Percentiles rank a stretch among this genome's conserved stretches.
Conservation (phyloP, 768 basidiomycete genomes). For the Lyophyllum decastes region DNA sequence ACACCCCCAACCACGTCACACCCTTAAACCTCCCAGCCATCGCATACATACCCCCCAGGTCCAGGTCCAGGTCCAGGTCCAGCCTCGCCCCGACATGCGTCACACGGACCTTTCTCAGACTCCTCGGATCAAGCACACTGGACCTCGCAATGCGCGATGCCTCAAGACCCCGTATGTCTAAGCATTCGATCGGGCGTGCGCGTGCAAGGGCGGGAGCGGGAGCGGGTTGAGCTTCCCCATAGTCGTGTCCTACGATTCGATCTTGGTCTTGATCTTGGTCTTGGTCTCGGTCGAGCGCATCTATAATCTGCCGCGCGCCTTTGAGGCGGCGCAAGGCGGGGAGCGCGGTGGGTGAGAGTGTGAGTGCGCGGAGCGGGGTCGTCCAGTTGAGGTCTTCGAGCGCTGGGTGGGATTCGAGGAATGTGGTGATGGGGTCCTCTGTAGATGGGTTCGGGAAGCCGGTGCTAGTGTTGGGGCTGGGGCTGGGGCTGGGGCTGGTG, state of each 20-base stretch:
- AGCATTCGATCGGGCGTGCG: constrained; percentile 33
- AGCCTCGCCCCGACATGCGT: too few relatives aligned
- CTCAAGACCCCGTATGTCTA: constrained; percentile 33
- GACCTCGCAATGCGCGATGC: constrained; percentile 29
- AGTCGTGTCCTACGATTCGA: too few relatives aligned
- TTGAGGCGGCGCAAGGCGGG: constrained; percentile 41
- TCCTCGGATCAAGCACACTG: constrained; percentile 27
- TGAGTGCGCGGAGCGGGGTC: constrained; percentile 34
- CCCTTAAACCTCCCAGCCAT: too few relatives aligned
- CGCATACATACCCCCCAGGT: too few relatives aligned
- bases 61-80: too few relatives aligned
- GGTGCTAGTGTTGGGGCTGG: too few relatives aligned
- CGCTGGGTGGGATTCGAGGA: constrained; percentile 45
- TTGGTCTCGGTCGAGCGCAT: too few relatives aligned
- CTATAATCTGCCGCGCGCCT: constrained; percentile 34
- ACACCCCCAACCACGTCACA: too few relatives aligned
- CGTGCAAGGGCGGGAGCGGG: too few relatives aligned
- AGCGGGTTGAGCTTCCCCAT: too few relatives aligned
- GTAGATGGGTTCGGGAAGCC: constrained; percentile 21
- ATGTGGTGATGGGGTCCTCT: constrained; percentile 35
- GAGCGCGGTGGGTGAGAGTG: constrained; percentile 34
- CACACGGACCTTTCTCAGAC: too few relatives aligned
- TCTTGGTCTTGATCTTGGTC: too few relatives aligned
- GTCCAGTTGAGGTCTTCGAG: constrained; percentile 50
- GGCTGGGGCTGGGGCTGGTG: constrained; percentile 25